These are phyloP conservation scores for Tubosaeta sp. DNA, from an alignment of 768 basidiomycete genomes.

Conservation along the genomic window DNA sequence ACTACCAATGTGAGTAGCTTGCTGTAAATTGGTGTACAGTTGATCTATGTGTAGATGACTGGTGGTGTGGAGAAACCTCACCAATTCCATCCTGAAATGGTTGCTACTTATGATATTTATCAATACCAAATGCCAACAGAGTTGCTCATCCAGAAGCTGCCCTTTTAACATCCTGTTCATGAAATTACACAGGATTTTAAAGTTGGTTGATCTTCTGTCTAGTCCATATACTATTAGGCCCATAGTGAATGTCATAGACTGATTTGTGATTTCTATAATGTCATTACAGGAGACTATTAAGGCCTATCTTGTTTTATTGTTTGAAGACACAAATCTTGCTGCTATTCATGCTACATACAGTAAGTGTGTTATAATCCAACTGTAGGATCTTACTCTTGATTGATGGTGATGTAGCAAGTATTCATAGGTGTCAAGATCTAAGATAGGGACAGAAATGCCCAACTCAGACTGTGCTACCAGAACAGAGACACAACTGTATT, in stretches of 20 bases:
- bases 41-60: conserved; percentile 41
- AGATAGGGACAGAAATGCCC: no score
- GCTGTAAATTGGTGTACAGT: neutral
- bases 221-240: neutral
- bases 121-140: conserved; percentile 86
- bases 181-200: conserved; percentile 91
- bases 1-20: conserved; percentile 32
- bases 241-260: neutral
- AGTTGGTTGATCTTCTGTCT: conserved; percentile 33
- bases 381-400: conserved; percentile 53
- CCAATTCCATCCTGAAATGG: conserved; percentile 78
- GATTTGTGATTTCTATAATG: conserved; percentile 4
- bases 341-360: conserved; percentile 5
- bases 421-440: no score
- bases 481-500: no score
- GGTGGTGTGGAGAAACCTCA: conserved; percentile 94
- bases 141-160: conserved; percentile 80
- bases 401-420: conserved; percentile 75
- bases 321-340: conserved; percentile 6
- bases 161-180: conserved; percentile 85
- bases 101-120: conserved; percentile 84
- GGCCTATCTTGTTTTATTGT: conserved; percentile 3
- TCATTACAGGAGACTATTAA: conserved; percentile 2
- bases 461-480: no score
- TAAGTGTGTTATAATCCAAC: conserved; percentile 1